Base-by-base conservation (phyloP, 1,284 basidiomycete species). In the Mycena sp. region DNA sequence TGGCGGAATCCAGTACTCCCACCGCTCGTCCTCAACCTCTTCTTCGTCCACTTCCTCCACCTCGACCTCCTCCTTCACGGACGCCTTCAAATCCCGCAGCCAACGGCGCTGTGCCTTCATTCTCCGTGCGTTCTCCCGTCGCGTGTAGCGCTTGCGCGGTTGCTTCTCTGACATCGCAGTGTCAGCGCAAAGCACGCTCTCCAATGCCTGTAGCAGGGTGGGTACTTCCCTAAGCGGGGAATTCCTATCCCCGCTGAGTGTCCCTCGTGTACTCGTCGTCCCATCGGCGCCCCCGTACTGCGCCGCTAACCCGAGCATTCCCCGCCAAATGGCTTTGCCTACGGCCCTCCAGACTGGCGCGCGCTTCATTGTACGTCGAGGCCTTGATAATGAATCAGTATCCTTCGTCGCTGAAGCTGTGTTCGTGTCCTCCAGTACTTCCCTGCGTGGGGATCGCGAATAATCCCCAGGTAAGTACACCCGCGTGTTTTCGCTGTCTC, bases 201-300 rank as follows among this genome's bases (percentile, higher is more conserved):
- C 14, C 17, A 11, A 19, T 9, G 32, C 21, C 19, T 11, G 6
- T 2, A 10, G 12, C 3, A 32, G 46, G 29, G 46, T 19, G 26
- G 46, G 46, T 30, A 49, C 46, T 49, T 49, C 46, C 46, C 46
- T 49, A 28, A 29, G 28, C 46, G 28, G 28, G 46, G 46, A 49
- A 14, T 49, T 6, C 10, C n/a, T 4, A 28, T 49, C 28, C 46
- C 28, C 46, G 46, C n/a, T 49, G 11, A 23, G 43, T 44, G 23
- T 44, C 23, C 43, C 43, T 9, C 43, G 16, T 23, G 11, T 23
- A 25, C 19, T 44, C n/a, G n/a, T 23, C 10, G 7, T 23, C 16
- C 16, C 21, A 5, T 14, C 7, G 6, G 16, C 23, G n/a, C 43
- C 23, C 19, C 43, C 23, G 21, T 44, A 44, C 16, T 44, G 43